Percentiles rank a stretch among this genome's conserved stretches.
phyloP scores from a whole-genome alignment of 1,284 basidiomycete species.

The Ustilago sp. region DNA sequence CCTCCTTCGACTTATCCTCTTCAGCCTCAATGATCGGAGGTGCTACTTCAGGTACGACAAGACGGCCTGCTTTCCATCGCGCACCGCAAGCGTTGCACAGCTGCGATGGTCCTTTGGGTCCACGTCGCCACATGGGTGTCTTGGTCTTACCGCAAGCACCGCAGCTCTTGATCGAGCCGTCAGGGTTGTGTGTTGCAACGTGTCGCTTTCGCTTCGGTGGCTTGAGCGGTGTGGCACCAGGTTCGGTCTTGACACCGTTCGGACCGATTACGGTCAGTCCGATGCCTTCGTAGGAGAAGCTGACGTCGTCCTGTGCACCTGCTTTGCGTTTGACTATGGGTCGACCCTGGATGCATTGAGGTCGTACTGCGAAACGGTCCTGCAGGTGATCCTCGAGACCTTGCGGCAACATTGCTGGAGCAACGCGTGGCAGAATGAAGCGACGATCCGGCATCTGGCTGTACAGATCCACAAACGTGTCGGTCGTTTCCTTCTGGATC shows the following conservation, averaged over 20 bases:
- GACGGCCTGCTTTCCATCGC: conserved; percentile 65
- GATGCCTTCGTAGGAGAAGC: conserved; percentile 46
- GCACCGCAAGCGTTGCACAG: conserved; percentile 68
- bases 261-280: conserved; percentile 35
- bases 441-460: conserved; percentile 46
- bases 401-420: conserved; percentile 35
- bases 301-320: conserved; percentile 46
- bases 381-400: conserved; percentile 63
- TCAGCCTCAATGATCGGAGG: conserved; percentile 60
- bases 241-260: conserved; percentile 44
- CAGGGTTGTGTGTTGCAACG: conserved; percentile 67
- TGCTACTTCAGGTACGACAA: conserved; percentile 64
- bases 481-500: conserved; percentile 52
- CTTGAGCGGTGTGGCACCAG: conserved; percentile 33
- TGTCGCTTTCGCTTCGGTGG: conserved; percentile 65
- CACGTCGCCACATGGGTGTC: conserved; percentile 68
- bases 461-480: conserved; percentile 49
- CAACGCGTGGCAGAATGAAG: conserved; percentile 32
- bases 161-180: conserved; percentile 66
- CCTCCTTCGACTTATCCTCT: conserved; percentile 44
- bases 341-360: conserved; percentile 50
- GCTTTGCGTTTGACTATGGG: conserved; percentile 64
- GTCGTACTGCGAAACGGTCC: conserved; percentile 62
- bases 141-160: conserved; percentile 66
- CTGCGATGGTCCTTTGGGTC: conserved; percentile 63